Conservation (phyloP, 176 grass and related monocot species). For the Triticum timopheevii region DNA sequence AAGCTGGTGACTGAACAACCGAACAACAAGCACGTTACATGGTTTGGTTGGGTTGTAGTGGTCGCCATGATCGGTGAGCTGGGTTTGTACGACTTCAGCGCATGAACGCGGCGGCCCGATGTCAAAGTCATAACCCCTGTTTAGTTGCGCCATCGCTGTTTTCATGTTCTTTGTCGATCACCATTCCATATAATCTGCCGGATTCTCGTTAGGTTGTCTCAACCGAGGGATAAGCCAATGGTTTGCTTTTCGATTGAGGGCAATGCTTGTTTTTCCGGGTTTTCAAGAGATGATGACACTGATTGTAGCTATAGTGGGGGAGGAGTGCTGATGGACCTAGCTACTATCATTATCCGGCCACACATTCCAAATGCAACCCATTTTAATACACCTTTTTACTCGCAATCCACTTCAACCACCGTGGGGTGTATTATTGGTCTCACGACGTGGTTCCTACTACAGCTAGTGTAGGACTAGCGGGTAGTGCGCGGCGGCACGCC, state of each 20-base stretch:
- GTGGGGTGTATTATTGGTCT: background rate
- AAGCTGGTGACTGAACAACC: background rate
- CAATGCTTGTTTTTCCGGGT: background rate
- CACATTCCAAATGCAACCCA: background rate
- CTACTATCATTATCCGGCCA: background rate
- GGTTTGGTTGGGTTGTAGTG: background rate
- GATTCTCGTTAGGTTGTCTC: background rate
- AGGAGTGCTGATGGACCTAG: background rate
- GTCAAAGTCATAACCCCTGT: background rate
- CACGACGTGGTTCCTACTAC: background rate
- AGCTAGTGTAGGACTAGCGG: no score
- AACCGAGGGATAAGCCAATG: background rate
- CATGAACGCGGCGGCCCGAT: background rate
- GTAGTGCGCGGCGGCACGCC: no score
- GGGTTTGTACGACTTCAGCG: background rate
- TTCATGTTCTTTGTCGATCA: background rate
- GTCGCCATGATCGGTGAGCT: background rate
- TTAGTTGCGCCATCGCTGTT: background rate
- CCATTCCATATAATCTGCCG: background rate
- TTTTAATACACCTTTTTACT: background rate
- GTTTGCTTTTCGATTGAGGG: background rate
- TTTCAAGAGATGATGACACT: background rate
- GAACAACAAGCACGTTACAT: background rate
- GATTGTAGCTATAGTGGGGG: background rate
- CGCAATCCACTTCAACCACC: background rate